These are phyloP conservation scores for Lactifluus echinatus DNA, from an alignment of 768 basidiomycete species.

Conservation along the genomic window DNA sequence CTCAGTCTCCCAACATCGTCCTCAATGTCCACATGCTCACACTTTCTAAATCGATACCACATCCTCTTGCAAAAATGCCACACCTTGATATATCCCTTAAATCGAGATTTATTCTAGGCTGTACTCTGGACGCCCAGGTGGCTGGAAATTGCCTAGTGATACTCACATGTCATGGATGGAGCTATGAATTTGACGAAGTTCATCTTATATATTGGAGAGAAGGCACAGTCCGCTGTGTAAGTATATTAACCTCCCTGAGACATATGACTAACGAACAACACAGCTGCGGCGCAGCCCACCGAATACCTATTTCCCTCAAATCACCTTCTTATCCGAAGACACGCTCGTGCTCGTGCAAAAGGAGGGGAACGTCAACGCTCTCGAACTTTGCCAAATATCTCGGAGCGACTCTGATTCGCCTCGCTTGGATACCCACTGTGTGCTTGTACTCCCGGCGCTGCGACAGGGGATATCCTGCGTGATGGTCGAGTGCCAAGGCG, in stretches of 20 bases:
- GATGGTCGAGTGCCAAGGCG: slow-evolving; percentile 14
- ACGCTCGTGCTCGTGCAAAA: slow-evolving; percentile 11
- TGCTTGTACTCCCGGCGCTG: slow-evolving; percentile 12
- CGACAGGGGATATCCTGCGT: slow-evolving; percentile 11
- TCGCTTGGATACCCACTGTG: slow-evolving; percentile 5
- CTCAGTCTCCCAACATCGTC: slow-evolving; percentile 1
- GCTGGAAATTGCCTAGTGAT: slow-evolving; percentile 10
- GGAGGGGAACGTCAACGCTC: slow-evolving; percentile 15
- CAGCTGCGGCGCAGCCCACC: slow-evolving; percentile 14
- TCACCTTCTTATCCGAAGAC: slow-evolving; percentile 13
- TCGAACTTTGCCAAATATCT: slow-evolving; percentile 12
- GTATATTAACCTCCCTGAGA: neutral
- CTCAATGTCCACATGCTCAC: slow-evolving; percentile 14
- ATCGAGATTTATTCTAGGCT: slow-evolving; percentile 11
- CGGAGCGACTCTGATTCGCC: neutral
- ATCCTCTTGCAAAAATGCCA: slow-evolving; percentile 11
- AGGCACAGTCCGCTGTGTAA: slow-evolving; percentile 6
- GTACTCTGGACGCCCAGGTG: slow-evolving; percentile 11
- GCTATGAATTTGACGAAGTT: slow-evolving; percentile 12
- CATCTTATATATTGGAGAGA: slow-evolving; percentile 15
- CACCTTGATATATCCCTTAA: slow-evolving; percentile 9
- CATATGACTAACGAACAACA: neutral
- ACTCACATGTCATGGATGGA: slow-evolving; percentile 14
- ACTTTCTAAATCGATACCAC: slow-evolving; percentile 7
- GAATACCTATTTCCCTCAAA: slow-evolving; percentile 12